Conservation (phyloP, 371 early-diverging fungal genomes). For the Mortierella sp. region DNA sequence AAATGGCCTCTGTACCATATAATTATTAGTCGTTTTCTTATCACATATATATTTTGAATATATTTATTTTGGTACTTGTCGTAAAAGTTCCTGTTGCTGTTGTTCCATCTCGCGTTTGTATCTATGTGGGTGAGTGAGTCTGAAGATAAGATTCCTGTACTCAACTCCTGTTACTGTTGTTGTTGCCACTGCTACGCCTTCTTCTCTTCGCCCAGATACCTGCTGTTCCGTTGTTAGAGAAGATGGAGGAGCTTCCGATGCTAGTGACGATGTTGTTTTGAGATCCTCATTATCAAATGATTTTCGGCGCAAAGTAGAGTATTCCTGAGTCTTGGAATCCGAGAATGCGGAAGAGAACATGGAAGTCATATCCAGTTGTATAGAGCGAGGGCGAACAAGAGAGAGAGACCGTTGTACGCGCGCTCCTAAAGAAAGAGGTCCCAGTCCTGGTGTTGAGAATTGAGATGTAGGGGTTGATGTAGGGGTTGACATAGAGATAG, state of each 20-base stretch:
- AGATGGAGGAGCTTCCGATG: not conserved
- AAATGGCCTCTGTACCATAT: not conserved
- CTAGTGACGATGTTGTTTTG: not conserved
- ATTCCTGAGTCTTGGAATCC: not conserved
- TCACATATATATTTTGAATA: not conserved
- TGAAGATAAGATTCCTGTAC: not conserved
- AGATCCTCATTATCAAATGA: not conserved
- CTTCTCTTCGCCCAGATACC: no score
- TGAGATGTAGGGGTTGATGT: no score
- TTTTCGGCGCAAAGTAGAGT: not conserved
- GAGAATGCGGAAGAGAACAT: not conserved
- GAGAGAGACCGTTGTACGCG: no score
- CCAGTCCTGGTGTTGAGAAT: no score
- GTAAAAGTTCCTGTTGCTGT: not conserved
- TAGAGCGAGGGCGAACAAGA: no score
- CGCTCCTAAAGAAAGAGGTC: no score
- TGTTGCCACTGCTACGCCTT: not conserved
- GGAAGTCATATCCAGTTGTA: no score
- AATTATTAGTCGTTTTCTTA: not conserved
- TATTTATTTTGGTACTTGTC: not conserved
- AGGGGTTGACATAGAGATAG: no score
- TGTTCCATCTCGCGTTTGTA: not conserved
- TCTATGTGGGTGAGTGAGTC: not conserved
- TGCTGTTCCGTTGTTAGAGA: not conserved
- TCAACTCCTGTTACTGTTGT: not conserved